Base-by-base conservation (phyloP, 768 basidiomycete species). In the Leccinum longicurvipes region DNA sequence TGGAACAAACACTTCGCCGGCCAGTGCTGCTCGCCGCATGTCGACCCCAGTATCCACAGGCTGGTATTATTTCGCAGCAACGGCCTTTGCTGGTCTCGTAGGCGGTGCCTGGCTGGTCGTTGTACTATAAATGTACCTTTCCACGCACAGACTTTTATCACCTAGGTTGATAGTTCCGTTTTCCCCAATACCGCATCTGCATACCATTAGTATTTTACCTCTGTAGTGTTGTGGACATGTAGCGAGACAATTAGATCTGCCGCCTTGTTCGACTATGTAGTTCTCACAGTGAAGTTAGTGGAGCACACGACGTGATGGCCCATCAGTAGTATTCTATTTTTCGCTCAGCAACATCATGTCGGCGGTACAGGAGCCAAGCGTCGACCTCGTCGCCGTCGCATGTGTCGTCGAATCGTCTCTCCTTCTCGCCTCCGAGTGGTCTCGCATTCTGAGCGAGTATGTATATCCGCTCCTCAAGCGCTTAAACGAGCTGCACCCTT, bases 341-440 rank as follows among this genome's bases (percentile, higher is more conserved):
- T 19, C 19, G 36, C n/a, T 47, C 11, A 45, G 44, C 53, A 55
- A 0, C 56, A 67, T 66, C 54, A 69, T 70, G 67, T 66, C 68
- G 21, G 23, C 54, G 2, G 41, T 28, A 24, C 50, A 50, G 21
- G 71, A 70, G n/a, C 4, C 41, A 39, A 42, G 32, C 17, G 32
- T 32, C 24, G 73, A 76, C 57, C 58, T 75, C 45, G 61, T 75
- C 48, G 82, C 84, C 17, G 69, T 88, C 28, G 82, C 79, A 0
- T 77, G 82, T 54, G 79, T 89, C 52, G 74, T 84, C 56, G 87
- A 89, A 50, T 78, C 83, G 1, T 87, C 87, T 6, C 67, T 82
- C 2, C 61, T 75, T 4, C 72, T 89, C 4, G 77, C 76, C 8
- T 60, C 72, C 3, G 80, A 85, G 64, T 88, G 85, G 86, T 56